These are phyloP conservation scores for Globisporangium nodosum DNA, from an alignment of 352 stramenopile genomes.

Conservation along the genomic window DNA sequence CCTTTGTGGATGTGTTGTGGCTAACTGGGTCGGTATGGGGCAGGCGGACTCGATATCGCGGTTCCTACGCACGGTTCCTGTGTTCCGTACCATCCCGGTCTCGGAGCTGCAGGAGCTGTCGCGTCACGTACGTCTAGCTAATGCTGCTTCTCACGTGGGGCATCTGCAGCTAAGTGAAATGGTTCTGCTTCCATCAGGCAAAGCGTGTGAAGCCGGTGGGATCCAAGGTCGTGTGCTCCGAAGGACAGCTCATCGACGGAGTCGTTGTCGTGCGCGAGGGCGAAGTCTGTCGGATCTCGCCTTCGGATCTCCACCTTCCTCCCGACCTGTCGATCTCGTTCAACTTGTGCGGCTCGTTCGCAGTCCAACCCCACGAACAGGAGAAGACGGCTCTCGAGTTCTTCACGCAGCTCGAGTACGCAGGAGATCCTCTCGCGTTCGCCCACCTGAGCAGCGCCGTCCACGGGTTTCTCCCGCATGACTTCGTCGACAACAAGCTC, in stretches of 20 bases:
- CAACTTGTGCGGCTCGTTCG: conserved; percentile 37
- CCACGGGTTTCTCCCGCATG: conserved; percentile 46
- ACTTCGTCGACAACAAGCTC: conserved; percentile 25
- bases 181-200: conserved; percentile 6
- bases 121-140: conserved; percentile 18
- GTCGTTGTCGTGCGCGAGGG: conserved; percentile 47
- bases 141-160: background rate
- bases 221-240: conserved; percentile 44
- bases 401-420: conserved; percentile 49
- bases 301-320: conserved; percentile 29
- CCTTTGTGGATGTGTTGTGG: too few relatives aligned
- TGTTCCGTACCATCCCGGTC: conserved; percentile 26
- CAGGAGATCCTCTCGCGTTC: conserved; percentile 42
- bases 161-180: background rate
- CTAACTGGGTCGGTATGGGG: too few relatives aligned
- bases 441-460: conserved; percentile 32
- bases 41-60: conserved; percentile 24
- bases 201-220: conserved; percentile 39
- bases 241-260: conserved; percentile 49
- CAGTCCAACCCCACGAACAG: conserved; percentile 14
- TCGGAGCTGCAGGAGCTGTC: conserved; percentile 27
- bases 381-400: conserved; percentile 31
- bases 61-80: conserved; percentile 35
- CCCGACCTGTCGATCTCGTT: conserved; percentile 47
- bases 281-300: conserved; percentile 39